These are phyloP conservation scores for Puccinia horiana DNA, from an alignment of 1,284 basidiomycete species.

Conservation along the genomic window DNA sequence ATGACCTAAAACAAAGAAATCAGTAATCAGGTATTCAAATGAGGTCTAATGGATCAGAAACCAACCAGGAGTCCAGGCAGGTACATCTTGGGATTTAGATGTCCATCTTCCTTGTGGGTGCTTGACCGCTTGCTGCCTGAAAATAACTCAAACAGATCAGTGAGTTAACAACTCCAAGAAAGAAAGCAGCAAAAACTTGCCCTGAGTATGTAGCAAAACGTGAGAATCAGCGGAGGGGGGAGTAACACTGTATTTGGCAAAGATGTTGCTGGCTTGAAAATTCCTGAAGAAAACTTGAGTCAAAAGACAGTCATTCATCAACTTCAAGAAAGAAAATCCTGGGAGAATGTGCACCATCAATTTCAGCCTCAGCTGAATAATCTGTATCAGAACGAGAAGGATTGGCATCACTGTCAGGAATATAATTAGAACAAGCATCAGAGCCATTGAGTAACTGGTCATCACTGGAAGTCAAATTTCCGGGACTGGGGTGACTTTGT, in stretches of 20 bases:
- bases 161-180: too few species aligned
- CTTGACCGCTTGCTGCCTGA: background rate
- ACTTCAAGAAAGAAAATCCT: too few species aligned
- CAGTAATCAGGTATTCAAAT: background rate
- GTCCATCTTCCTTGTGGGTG: background rate
- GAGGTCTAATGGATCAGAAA: background rate
- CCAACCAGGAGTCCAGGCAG: background rate
- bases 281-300: too few species aligned
- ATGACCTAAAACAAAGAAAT: background rate
- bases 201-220: background rate
- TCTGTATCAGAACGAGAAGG: background rate
- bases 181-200: background rate
- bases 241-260: background rate
- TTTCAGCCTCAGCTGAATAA: background rate
- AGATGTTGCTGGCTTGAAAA: background rate
- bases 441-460: background rate
- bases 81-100: background rate
- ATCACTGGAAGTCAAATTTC: background rate
- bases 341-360: background rate
- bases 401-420: background rate
- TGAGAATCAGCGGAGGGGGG: background rate
- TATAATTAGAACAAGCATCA: background rate
- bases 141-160: background rate
- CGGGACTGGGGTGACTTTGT: background rate
- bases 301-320: too few species aligned